Evolutionary conservation across 768 basidiomycete species (phyloP), one percentile per base, ranked within the genome.

Genomic region (Pisolithus marmoratus): DNA sequence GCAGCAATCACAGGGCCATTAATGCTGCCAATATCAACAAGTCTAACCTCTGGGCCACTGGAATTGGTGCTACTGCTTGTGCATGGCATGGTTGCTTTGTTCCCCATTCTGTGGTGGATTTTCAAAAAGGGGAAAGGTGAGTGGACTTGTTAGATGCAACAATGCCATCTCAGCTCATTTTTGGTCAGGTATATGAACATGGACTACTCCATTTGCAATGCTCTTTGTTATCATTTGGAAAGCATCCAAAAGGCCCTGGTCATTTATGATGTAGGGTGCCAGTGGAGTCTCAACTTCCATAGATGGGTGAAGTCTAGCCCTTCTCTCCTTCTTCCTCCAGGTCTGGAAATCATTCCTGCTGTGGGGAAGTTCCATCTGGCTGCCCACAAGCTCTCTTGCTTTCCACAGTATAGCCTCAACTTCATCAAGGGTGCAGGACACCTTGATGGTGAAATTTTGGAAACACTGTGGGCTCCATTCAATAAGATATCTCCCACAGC

Each of bases 391-490:
- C 46, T 57, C 0, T 22, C 49, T 0, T 72, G 69, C 42, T 54
- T 63, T 8, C 40, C 60, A 3, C 38, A 61, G 0, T 74, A 49
- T 46, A 58, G 61, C 2, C 58, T 60, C 0, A 57, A 54, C 15
- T 71, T 62, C 24, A 61, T 73, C 9, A 41, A 38, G 2, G 70
- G 71, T 0, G 58, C 55, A 1, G 65, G 67, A 0, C 55, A 66
- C 8, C 41, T 69, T 0, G 66, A 70, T 42, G 67, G 69, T 0
- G 66, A 73, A 38, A 69, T 72, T 3, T 26, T 74, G 8, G 70
- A 72, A 37, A 68, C 66, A 0, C 41, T 73, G 0, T 74, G 70
- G 70, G 50, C 60, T 0, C 26, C 51, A 0, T 50, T 72, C 0
- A 72, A 73, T 37, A 54, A 63, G 2, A 58, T 67, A 0, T 63